Conservation (phyloP, 2,329 filamentous ascomycete species). For the Verticillium albo-atrum region DNA sequence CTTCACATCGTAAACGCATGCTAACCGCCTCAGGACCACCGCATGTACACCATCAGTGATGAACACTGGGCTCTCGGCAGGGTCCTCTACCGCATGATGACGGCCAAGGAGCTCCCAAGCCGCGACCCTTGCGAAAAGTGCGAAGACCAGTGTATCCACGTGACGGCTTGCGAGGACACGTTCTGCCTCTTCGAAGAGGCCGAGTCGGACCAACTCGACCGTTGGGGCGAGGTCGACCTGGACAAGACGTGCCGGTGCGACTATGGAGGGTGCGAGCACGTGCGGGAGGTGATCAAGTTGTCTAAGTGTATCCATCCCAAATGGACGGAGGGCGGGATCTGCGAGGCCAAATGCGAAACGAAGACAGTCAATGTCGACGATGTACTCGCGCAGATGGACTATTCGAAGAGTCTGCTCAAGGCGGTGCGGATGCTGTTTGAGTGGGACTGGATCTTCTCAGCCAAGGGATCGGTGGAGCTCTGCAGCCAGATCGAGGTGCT, state of each 20-base stretch:
- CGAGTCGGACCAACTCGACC: neutral
- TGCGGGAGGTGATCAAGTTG: neutral
- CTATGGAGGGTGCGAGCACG: constrained; percentile 18
- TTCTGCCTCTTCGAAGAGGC: constrained; percentile 1
- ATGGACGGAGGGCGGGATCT: constrained; percentile 5
- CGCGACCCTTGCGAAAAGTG: constrained; percentile 21
- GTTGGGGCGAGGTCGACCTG: neutral
- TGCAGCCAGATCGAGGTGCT: constrained; percentile 15
- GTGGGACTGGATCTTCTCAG: constrained; percentile 13
- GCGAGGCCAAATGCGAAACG: constrained; percentile 14
- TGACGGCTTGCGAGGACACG: constrained; percentile 8
- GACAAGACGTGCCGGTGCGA: constrained; percentile 14
- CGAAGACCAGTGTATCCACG: constrained; percentile 20
- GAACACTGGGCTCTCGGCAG: constrained; percentile 34
- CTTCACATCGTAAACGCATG: neutral
- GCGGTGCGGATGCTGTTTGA: constrained; percentile 19
- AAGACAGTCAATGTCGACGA: constrained; percentile 24
- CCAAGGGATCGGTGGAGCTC: neutral
- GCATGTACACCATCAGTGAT: constrained; percentile 28
- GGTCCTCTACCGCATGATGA: constrained; percentile 39
- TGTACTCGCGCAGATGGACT: constrained; percentile 17
- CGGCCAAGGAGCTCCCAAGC: constrained; percentile 18
- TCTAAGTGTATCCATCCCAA: neutral
- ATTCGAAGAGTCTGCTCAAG: constrained; percentile 19
- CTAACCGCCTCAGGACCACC: constrained; percentile 15